These are phyloP conservation scores for Lipomyces yarrowii DNA, from an alignment of 1,139 yeast genomes.

Conservation along the genomic window DNA sequence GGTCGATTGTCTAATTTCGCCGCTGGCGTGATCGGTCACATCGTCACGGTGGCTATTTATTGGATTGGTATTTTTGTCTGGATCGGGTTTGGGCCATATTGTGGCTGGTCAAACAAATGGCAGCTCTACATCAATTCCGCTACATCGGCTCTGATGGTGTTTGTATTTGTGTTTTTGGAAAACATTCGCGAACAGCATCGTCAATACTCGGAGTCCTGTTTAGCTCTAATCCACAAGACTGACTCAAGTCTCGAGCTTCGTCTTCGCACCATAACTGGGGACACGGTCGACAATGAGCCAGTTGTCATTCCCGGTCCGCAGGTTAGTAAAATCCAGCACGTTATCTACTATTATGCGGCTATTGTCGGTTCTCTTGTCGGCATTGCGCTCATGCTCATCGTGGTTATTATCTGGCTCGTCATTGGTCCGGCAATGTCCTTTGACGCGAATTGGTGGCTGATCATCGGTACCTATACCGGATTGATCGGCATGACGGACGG, in stretches of 20 bases:
- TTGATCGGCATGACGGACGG: slow-evolving; percentile 48
- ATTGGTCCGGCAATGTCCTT: slow-evolving; percentile 44
- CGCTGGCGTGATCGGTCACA: neutral
- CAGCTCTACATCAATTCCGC: slow-evolving; percentile 3
- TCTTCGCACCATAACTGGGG: slow-evolving; percentile 1
- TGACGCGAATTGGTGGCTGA: slow-evolving; percentile 48
- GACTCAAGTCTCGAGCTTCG: neutral
- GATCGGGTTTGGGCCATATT: slow-evolving; percentile 5
- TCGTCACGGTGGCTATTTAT: neutral
- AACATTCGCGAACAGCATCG: slow-evolving; percentile 5
- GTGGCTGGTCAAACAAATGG: neutral
- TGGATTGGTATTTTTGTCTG: slow-evolving; percentile 1
- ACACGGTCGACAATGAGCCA: slow-evolving; percentile 8
- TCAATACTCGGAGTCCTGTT: neutral
- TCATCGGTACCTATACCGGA: slow-evolving; percentile 50
- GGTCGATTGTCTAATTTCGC: neutral
- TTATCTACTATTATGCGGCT: slow-evolving; percentile 46
- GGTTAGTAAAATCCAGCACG: slow-evolving; percentile 36
- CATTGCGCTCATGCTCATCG: slow-evolving; percentile 41
- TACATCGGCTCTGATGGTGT: slow-evolving; percentile 1
- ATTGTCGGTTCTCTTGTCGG: slow-evolving; percentile 49
- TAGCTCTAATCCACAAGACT: neutral
- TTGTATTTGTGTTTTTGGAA: slow-evolving; percentile 2
- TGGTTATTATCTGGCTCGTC: slow-evolving; percentile 44
- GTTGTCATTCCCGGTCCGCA: slow-evolving; percentile 36